phyloP scores from a whole-genome alignment of 768 basidiomycete genomes.

The Boletus tomentosulus region DNA sequence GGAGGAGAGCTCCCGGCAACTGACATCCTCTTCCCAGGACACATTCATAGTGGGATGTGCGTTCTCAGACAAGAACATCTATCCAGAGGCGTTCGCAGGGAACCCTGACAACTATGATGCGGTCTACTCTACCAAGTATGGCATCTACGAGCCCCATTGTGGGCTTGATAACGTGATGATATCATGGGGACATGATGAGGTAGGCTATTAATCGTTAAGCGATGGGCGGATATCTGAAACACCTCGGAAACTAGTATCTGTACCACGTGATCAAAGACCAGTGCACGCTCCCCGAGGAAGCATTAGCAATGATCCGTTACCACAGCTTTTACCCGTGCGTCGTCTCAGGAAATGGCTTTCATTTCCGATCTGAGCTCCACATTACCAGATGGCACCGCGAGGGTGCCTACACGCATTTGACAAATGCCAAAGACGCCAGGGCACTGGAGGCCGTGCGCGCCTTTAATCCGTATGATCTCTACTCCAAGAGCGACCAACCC shows the following conservation, averaged over 20 bases:
- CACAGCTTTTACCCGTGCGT: slow-evolving; percentile 88
- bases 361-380: neutral
- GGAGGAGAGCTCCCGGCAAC: neutral
- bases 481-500: slow-evolving; percentile 80
- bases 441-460: slow-evolving; percentile 71
- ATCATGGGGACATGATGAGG: slow-evolving; percentile 91
- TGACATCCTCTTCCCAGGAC: slow-evolving; percentile 37
- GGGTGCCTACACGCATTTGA: slow-evolving; percentile 76
- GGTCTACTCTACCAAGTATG: slow-evolving; percentile 66
- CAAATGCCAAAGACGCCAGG: slow-evolving; percentile 62
- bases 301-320: slow-evolving; percentile 87
- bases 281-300: slow-evolving; percentile 74
- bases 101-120: slow-evolving; percentile 67
- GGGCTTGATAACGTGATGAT: slow-evolving; percentile 86
- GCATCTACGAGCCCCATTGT: slow-evolving; percentile 74
- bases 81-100: slow-evolving; percentile 68
- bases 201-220: slow-evolving; percentile 30
- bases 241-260: slow-evolving; percentile 52
- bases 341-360: neutral
- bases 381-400: slow-evolving; percentile 76
- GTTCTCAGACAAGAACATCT: slow-evolving; percentile 81
- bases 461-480: slow-evolving; percentile 94
- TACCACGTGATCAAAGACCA: slow-evolving; percentile 84
- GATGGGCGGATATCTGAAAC: slow-evolving; percentile 3
- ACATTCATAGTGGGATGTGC: slow-evolving; percentile 82